A percentile compares a stretch with the other conserved stretches of the same genome.
Conservation (phyloP, 2,329 filamentous ascomycete species). For the Fusarium sublunatum region DNA sequence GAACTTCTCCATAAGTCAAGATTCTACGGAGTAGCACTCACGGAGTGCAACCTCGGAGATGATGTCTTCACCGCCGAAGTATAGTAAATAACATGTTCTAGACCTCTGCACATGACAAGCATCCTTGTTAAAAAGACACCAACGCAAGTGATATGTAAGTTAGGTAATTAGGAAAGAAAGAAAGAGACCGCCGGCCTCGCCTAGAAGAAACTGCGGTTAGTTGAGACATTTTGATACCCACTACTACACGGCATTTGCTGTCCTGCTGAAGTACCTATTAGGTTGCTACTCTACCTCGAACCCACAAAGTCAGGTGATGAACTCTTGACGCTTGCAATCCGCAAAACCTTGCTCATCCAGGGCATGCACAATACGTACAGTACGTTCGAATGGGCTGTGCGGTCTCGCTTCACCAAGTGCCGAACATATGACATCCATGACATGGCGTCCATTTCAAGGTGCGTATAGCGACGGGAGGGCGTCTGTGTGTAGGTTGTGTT, state of each 20-base stretch:
- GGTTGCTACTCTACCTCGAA: too few species aligned
- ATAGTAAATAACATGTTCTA: slow-evolving; percentile 16
- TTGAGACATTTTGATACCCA: slow-evolving; percentile 23
- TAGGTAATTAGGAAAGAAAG: background rate
- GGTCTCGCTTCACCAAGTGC: slow-evolving; percentile 27
- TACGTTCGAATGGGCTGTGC: background rate
- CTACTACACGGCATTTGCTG: slow-evolving; percentile 34
- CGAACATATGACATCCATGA: slow-evolving; percentile 17
- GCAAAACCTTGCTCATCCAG: slow-evolving; percentile 25
- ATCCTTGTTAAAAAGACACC: slow-evolving; percentile 25
- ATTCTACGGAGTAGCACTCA: slow-evolving; percentile 9
- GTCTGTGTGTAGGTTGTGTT: slow-evolving; percentile 14
- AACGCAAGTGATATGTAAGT: background rate
- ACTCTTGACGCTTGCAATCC: slow-evolving; percentile 41
- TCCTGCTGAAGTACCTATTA: too few species aligned
- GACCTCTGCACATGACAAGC: slow-evolving; percentile 17
- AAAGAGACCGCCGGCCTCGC: slow-evolving; percentile 12
- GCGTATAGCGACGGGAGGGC: slow-evolving; percentile 28
- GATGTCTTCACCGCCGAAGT: slow-evolving; percentile 19
- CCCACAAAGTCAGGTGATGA: slow-evolving; percentile 44
- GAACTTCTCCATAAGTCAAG: background rate
- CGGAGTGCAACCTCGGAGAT: slow-evolving; percentile 19
- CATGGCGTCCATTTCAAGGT: slow-evolving; percentile 15
- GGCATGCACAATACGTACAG: slow-evolving; percentile 4
- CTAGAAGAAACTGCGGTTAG: slow-evolving; percentile 31